phyloP scores from a whole-genome alignment of 805 yeast genomes.

The Lipomyces anomalus region DNA sequence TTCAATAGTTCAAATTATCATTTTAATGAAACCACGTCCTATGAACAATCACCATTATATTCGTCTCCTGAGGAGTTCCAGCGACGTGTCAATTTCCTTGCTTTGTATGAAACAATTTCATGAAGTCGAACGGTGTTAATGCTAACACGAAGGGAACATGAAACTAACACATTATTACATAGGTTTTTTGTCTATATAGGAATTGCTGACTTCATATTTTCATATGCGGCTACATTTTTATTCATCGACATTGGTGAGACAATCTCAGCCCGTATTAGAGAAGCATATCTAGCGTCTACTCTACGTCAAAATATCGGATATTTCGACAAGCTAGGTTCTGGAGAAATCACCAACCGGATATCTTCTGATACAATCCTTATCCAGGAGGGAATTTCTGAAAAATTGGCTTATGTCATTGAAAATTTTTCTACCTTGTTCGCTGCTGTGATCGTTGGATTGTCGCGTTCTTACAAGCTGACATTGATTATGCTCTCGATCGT shows the following conservation, averaged over 20 bases:
- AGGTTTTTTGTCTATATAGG: constrained; percentile 40
- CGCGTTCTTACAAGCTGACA: constrained; percentile 22
- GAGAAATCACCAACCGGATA: constrained; percentile 30
- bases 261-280: constrained; percentile 34
- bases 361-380: constrained; percentile 29
- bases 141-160: constrained; percentile 8
- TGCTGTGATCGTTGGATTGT: constrained; percentile 27
- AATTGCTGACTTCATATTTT: constrained; percentile 29
- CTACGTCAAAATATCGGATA: constrained; percentile 30
- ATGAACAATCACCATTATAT: background rate
- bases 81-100: constrained; percentile 32
- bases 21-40: background rate
- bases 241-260: constrained; percentile 40
- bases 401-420: constrained; percentile 25
- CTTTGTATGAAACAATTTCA: constrained; percentile 39
- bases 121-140: constrained; percentile 31
- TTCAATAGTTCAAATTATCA: background rate
- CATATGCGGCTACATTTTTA: constrained; percentile 33
- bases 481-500: constrained; percentile 25
- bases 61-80: constrained; percentile 31
- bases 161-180: constrained; percentile 7
- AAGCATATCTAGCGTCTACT: constrained; percentile 26
- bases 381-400: constrained; percentile 31
- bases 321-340: constrained; percentile 30
- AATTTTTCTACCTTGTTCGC: constrained; percentile 25